phyloP scores from a whole-genome alignment of 2,329 filamentous ascomycete species.

The Fusarium abutilonis region DNA sequence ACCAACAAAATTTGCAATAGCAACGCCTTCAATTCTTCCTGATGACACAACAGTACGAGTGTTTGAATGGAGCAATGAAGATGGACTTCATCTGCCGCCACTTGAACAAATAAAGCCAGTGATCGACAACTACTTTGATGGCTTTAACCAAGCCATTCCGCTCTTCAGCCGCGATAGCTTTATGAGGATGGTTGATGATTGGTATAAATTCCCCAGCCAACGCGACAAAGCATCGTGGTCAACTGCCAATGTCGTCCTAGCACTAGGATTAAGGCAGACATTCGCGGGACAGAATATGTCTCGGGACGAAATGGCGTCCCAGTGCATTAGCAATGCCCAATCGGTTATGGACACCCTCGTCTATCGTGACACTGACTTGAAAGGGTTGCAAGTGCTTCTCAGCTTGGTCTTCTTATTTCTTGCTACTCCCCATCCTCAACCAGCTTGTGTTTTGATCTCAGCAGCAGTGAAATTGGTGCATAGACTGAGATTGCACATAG shows the following conservation, averaged over 20 bases:
- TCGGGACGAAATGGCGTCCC: slow-evolving; percentile 36
- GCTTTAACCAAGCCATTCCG: slow-evolving; percentile 51
- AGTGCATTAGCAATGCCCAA: slow-evolving; percentile 53
- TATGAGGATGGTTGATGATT: slow-evolving; percentile 50
- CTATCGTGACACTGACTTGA: slow-evolving; percentile 50
- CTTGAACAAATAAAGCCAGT: slow-evolving; percentile 50
- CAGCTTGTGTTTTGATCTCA: slow-evolving; percentile 52
- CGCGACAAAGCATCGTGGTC: slow-evolving; percentile 49
- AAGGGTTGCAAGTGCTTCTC: slow-evolving; percentile 53
- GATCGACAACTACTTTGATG: slow-evolving; percentile 52
- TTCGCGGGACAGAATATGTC: slow-evolving; percentile 6
- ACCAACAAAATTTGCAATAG: too few relatives aligned
- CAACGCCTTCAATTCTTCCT: too few relatives aligned
- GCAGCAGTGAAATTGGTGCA: slow-evolving; percentile 54
- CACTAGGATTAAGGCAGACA: slow-evolving; percentile 48
- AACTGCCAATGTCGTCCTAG: slow-evolving; percentile 53
- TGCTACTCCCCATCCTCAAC: slow-evolving; percentile 50
- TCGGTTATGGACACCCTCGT: slow-evolving; percentile 53
- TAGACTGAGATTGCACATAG: slow-evolving; percentile 49
- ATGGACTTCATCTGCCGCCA: slow-evolving; percentile 43
- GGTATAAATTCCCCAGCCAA: slow-evolving; percentile 44
- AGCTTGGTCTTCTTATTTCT: slow-evolving; percentile 53
- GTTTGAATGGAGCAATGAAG: too few relatives aligned
- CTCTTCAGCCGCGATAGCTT: slow-evolving; percentile 52
- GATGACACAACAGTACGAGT: too few relatives aligned